Percentiles rank a stretch among this genome's conserved stretches.
Evolutionary conservation across 1,284 basidiomycete genomes (phyloP).

Genomic region (Megacollybia platyphylla): DNA sequence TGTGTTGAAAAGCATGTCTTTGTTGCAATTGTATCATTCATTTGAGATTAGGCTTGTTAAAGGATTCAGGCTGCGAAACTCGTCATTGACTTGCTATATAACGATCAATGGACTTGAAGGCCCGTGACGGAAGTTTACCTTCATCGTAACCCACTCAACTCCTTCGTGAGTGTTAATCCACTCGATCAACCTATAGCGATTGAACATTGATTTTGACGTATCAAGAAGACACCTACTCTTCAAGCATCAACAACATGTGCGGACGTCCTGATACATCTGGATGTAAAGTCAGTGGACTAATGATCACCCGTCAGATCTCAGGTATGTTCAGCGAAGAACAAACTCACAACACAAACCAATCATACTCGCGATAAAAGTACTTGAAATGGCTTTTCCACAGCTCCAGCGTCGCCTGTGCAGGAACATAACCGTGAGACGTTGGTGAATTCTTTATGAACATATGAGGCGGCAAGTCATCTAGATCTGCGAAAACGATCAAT

Average conservation of each 20-base stretch:
- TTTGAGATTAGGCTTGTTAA: too few relatives aligned
- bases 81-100: background rate
- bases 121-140: background rate
- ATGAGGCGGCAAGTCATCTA: constrained; percentile 42
- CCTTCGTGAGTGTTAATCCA: constrained; percentile 67
- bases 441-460: constrained; percentile 5
- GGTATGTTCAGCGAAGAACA: background rate
- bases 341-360: constrained; percentile 5
- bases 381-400: constrained; percentile 5
- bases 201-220: constrained; percentile 1
- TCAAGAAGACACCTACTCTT: constrained; percentile 14
- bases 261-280: constrained; percentile 64
- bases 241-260: constrained; percentile 66
- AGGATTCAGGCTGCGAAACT: background rate
- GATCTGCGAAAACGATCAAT: constrained; percentile 10
- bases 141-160: constrained; percentile 66
- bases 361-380: constrained; percentile 4
- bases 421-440: constrained; percentile 2
- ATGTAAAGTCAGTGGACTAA: constrained; percentile 52
- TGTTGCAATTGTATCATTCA: too few relatives aligned
- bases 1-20: too few relatives aligned
- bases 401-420: constrained; percentile 1
- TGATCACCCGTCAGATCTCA: background rate
- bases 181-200: constrained; percentile 39
- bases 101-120: background rate